A percentile compares a stretch with the other conserved stretches of the same genome.
Conservation (phyloP, 164 flowering plant genomes). For the Santalum album region DNA sequence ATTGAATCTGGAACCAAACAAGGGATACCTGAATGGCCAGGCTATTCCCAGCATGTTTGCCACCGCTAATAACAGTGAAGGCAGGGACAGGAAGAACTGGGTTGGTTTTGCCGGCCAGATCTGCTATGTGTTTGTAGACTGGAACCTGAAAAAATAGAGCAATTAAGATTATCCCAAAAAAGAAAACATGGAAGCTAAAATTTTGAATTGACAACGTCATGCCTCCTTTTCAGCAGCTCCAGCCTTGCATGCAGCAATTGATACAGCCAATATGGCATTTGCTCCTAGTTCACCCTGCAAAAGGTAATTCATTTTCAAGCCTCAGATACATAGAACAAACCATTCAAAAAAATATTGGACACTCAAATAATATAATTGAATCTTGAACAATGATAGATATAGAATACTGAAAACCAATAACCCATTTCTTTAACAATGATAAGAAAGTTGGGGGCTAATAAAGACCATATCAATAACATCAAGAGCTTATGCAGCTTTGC, state of each 20-base stretch:
- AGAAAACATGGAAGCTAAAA: neutral
- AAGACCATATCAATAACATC: no score
- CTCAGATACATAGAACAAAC: no score
- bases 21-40: conserved; percentile 70
- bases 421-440: no score
- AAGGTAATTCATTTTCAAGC: neutral
- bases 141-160: conserved; percentile 53
- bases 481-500: no score
- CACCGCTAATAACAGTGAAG: conserved; percentile 84
- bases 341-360: no score
- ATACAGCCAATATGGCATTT: conserved; percentile 78
- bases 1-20: neutral
- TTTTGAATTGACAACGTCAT: conserved; percentile 10
- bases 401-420: no score
- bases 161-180: neutral
- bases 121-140: conserved; percentile 83
- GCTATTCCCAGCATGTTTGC: conserved; percentile 86
- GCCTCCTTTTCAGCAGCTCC: conserved; percentile 99
- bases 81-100: conserved; percentile 79
- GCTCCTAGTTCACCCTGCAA: conserved; percentile 78
- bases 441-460: no score
- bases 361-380: no score
- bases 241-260: conserved; percentile 98
- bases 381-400: no score
- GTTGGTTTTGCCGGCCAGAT: conserved; percentile 64